These are phyloP conservation scores for Asterochloris erici DNA, from an alignment of 139 green algal species.

Conservation along the genomic window DNA sequence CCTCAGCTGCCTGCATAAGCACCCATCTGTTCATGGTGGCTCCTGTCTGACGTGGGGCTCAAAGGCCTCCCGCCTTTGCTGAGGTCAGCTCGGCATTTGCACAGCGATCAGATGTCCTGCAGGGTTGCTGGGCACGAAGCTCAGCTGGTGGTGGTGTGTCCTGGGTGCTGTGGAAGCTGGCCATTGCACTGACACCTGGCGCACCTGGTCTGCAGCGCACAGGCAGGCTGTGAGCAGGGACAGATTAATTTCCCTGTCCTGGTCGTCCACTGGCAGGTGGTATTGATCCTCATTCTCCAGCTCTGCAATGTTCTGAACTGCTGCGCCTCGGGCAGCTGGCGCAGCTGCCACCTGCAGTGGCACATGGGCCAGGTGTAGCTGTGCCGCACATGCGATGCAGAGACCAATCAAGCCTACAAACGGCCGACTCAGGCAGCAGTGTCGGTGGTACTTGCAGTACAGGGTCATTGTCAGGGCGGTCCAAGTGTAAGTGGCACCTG, in stretches of 20 bases:
- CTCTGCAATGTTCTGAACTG: conserved; percentile 13
- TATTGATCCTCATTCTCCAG: conserved; percentile 11
- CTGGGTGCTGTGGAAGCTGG: background rate
- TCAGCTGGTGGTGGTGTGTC: background rate
- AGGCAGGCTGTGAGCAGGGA: conserved; percentile 8
- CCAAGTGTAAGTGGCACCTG: background rate
- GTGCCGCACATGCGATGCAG: no score
- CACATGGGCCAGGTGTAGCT: no score
- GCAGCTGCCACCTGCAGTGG: background rate
- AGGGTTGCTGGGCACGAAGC: background rate
- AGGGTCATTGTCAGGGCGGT: no score
- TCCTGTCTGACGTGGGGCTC: background rate
- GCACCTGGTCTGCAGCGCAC: conserved; percentile 4
- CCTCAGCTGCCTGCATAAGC: background rate
- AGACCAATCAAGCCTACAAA: no score
- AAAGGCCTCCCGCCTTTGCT: background rate
- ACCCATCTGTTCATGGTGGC: no score
- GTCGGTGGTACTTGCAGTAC: no score
- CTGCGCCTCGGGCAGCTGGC: background rate
- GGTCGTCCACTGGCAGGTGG: background rate
- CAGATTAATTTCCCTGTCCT: conserved; percentile 4
- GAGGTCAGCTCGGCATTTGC: background rate
- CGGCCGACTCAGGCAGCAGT: no score
- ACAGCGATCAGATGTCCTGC: background rate
- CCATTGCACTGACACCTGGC: background rate